phyloP scores from a whole-genome alignment of 2,329 filamentous ascomycete species.

The Rosellinia necatrix region DNA sequence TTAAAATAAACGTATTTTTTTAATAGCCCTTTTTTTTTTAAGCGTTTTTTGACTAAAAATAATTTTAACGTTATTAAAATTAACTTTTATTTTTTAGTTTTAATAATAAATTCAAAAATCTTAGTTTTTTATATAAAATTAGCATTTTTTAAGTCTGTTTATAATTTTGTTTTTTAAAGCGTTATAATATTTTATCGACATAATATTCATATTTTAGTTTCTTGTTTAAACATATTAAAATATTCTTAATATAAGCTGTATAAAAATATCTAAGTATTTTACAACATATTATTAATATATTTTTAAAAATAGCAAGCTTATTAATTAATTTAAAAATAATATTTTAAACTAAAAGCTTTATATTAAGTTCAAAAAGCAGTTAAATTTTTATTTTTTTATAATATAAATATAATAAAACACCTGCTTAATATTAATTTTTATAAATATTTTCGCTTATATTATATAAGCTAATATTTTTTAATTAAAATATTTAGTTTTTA shows the following conservation, averaged over 20 bases:
- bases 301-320: background rate
- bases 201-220: background rate
- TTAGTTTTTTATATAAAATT: too few species aligned
- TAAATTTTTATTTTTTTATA: background rate
- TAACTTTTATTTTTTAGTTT: too few species aligned
- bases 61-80: background rate
- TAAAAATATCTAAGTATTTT: slow-evolving; percentile 2
- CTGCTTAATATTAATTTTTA: background rate
- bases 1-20: too few species aligned
- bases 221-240: background rate
- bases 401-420: background rate
- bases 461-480: too few species aligned
- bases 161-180: too few species aligned
- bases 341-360: background rate
- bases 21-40: background rate
- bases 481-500: too few species aligned
- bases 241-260: background rate
- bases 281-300: too few species aligned
- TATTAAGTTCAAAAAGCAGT: background rate
- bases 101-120: too few species aligned
- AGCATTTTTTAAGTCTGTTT: too few species aligned
- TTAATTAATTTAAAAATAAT: background rate
- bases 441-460: background rate
- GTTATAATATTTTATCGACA: background rate
- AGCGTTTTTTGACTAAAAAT: background rate